phyloP scores from a whole-genome alignment of 305 asterid species.

The Rubia tinctorum region DNA sequence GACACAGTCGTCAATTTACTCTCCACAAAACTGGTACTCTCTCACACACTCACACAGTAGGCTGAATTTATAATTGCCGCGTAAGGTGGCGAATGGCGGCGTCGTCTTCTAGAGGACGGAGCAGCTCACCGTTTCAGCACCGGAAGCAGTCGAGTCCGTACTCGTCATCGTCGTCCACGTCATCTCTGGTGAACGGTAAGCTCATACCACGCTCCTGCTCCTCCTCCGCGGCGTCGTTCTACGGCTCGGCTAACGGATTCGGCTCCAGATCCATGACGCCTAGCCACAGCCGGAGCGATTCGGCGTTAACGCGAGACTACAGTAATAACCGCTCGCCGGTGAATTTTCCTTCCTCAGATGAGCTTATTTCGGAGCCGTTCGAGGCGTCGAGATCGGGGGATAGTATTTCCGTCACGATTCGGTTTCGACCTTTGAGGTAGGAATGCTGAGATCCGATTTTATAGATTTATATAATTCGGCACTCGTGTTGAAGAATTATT shows the following conservation, averaged over 20 bases:
- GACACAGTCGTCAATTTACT: conserved; percentile 46
- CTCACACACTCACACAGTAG: conserved; percentile 17
- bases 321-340: conserved; percentile 47
- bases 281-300: conserved; percentile 40
- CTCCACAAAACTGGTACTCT: conserved; percentile 3
- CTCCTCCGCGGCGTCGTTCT: conserved; percentile 58
- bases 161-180: conserved; percentile 81
- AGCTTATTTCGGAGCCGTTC: conserved; percentile 57
- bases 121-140: conserved; percentile 68
- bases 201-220: conserved; percentile 67
- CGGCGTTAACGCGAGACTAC: conserved; percentile 31
- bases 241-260: conserved; percentile 43
- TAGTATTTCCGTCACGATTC: conserved; percentile 87
- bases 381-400: conserved; percentile 82
- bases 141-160: conserved; percentile 70
- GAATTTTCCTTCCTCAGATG: conserved; percentile 63
- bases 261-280: conserved; percentile 84
- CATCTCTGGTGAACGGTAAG: conserved; percentile 69
- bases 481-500: conserved; percentile 22
- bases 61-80: conserved; percentile 2
- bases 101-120: conserved; percentile 83
- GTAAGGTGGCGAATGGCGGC: conserved; percentile 62
- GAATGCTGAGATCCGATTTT: conserved; percentile 45
- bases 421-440: conserved; percentile 96
- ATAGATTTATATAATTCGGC: conserved; percentile 31